Evolutionary conservation across 1,284 basidiomycete genomes (phyloP).

Genomic region (Pseudozyma hubeiensis): DNA sequence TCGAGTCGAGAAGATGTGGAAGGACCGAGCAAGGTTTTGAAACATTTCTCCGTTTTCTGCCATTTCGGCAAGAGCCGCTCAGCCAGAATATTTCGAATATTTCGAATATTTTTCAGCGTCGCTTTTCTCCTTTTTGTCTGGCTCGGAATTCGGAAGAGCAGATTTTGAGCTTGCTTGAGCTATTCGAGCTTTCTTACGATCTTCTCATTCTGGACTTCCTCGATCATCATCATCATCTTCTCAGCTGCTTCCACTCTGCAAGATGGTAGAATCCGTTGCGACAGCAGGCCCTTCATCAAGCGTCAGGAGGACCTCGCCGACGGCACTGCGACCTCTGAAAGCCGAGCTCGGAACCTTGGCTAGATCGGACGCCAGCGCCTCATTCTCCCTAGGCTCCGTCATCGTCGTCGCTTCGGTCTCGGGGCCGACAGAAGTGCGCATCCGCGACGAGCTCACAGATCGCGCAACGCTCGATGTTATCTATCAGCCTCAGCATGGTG

Average conservation of each 20-base stretch:
- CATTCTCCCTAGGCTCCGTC: conserved; percentile 54
- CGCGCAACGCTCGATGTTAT: conserved; percentile 72
- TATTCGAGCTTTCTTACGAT: neutral
- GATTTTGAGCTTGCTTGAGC: neutral
- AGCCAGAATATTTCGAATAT: neutral
- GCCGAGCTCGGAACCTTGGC: conserved; percentile 31
- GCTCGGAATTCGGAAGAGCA: conserved; percentile 10
- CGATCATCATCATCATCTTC: conserved; percentile 6
- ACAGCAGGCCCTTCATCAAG: conserved; percentile 1
- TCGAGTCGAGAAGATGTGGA: neutral
- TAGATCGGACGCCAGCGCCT: conserved; percentile 56
- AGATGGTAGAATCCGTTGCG: neutral
- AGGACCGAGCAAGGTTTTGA: neutral
- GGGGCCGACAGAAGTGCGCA: conserved; percentile 72
- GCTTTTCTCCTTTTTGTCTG: neutral
- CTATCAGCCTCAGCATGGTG: conserved; percentile 71
- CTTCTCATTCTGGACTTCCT: neutral
- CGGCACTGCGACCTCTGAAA: conserved; percentile 37
- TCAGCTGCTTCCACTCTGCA: neutral
- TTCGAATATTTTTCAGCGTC: conserved; percentile 3
- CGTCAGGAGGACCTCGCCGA: conserved; percentile 26
- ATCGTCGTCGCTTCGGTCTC: conserved; percentile 69
- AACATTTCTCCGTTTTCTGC: neutral
- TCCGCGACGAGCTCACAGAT: conserved; percentile 72
- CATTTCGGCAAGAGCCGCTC: conserved; percentile 8